These are phyloP conservation scores for Alternaria burnsii DNA, from an alignment of 2,329 filamentous ascomycete genomes.

Conservation along the genomic window DNA sequence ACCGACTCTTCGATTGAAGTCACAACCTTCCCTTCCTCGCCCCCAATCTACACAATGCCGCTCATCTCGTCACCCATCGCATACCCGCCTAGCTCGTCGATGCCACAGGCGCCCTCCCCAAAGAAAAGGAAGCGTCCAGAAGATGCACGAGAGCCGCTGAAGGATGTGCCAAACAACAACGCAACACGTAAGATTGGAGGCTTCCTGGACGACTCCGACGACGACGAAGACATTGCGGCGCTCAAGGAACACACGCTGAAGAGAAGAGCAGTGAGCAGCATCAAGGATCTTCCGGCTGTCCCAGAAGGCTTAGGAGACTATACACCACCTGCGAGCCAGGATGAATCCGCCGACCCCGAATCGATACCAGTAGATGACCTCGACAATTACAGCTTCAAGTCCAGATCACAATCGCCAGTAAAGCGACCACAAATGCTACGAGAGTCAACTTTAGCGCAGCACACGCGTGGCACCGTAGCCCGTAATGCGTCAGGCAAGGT, in stretches of 20 bases:
- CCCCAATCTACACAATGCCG: conserved; percentile 67
- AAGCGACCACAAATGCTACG: conserved; percentile 25
- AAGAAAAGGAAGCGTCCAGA: conserved; percentile 51
- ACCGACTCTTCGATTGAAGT: conserved; percentile 23
- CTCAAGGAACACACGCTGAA: conserved; percentile 51
- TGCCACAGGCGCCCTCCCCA: conserved; percentile 44
- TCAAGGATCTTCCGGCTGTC: conserved; percentile 36
- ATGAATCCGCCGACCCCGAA: conserved; percentile 38
- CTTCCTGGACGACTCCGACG: conserved; percentile 53
- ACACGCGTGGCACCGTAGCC: conserved; percentile 32
- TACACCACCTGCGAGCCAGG: conserved; percentile 48
- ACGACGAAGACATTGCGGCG: conserved; percentile 52
- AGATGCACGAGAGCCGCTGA: conserved; percentile 41
- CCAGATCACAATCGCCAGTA: conserved; percentile 33
- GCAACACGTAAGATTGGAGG: conserved; percentile 46
- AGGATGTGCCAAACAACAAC: conserved; percentile 47
- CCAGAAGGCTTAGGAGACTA: conserved; percentile 37
- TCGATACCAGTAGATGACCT: conserved; percentile 41
- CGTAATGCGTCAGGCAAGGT: conserved; percentile 66
- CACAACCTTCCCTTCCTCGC: conserved; percentile 49
- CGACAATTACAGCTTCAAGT: conserved; percentile 40
- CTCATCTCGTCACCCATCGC: conserved; percentile 67
- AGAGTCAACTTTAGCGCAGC: conserved; percentile 27
- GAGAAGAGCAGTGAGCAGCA: conserved; percentile 42
- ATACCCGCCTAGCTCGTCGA: conserved; percentile 63